phyloP scores from a whole-genome alignment of 2,329 filamentous ascomycete genomes.

The Fusarium sororula region DNA sequence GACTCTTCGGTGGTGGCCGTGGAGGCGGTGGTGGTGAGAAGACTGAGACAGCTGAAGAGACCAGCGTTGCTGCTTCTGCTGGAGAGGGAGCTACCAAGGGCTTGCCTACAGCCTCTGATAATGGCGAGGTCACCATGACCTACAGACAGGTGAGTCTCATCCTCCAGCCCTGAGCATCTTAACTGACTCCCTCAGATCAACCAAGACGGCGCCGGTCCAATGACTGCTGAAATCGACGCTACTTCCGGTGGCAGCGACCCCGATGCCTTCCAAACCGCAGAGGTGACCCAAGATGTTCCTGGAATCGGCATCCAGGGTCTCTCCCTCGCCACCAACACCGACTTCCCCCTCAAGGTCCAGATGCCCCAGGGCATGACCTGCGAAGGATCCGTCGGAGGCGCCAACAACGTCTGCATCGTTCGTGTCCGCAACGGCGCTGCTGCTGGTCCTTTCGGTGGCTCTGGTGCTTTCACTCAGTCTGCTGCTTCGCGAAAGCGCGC shows the following conservation, averaged over 20 bases:
- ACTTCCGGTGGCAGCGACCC: conserved; percentile 71
- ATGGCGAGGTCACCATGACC: conserved; percentile 69
- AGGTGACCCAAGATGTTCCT: conserved; percentile 69
- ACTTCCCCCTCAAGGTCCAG: conserved; percentile 71
- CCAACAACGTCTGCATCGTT: conserved; percentile 70
- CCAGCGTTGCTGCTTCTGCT: conserved; percentile 61
- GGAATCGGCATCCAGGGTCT: conserved; percentile 65
- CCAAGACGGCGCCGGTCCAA: conserved; percentile 73
- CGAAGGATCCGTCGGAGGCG: conserved; percentile 66
- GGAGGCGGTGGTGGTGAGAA: conserved; percentile 47
- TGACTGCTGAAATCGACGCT: conserved; percentile 67
- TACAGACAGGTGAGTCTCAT: conserved; percentile 58
- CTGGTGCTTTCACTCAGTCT: conserved; percentile 71
- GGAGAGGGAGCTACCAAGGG: conserved; percentile 63
- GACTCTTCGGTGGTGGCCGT: conserved; percentile 39
- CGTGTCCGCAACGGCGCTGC: conserved; percentile 69
- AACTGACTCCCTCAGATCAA: conserved; percentile 61
- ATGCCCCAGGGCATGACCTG: conserved; percentile 77
- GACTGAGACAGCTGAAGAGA: conserved; percentile 44
- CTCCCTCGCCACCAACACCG: conserved; percentile 66
- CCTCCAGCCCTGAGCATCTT: accelerated
- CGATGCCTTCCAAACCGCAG: conserved; percentile 66
- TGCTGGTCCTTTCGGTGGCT: conserved; percentile 74
- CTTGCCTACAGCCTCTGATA: conserved; percentile 68
- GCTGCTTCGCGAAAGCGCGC: conserved; percentile 68